Conservation (phyloP, 495 filamentous ascomycete genomes). For the Xanthoparmelia taractica region DNA sequence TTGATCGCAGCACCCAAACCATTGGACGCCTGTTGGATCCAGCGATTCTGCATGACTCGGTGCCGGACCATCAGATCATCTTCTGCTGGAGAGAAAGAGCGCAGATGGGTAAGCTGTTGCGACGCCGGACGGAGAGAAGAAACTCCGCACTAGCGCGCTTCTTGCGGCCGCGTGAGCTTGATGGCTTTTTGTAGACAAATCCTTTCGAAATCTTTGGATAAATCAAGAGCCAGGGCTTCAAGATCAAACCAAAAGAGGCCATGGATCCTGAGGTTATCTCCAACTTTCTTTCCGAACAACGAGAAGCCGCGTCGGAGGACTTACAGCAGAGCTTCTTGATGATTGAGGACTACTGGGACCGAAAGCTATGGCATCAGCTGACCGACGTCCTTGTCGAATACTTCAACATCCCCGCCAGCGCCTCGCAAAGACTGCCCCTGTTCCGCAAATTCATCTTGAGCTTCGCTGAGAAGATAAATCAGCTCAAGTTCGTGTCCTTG, state of each 20-base stretch:
- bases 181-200: background rate
- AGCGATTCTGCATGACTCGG: slow-evolving; percentile 43
- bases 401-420: slow-evolving; percentile 76
- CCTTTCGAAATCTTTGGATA: background rate
- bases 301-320: slow-evolving; percentile 73
- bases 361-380: slow-evolving; percentile 98
- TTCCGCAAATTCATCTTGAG: slow-evolving; percentile 92
- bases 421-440: slow-evolving; percentile 72
- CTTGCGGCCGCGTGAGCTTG: slow-evolving; percentile 7
- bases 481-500: slow-evolving; percentile 88
- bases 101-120: background rate
- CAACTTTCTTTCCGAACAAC: slow-evolving; percentile 84
- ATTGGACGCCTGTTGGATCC: slow-evolving; percentile 35
- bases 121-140: background rate
- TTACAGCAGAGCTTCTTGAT: slow-evolving; percentile 80
- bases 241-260: slow-evolving; percentile 11
- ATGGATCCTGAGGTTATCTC: slow-evolving; percentile 84
- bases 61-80: slow-evolving; percentile 7
- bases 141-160: slow-evolving; percentile 8
- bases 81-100: background rate
- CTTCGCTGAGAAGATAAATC: slow-evolving; percentile 97
- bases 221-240: background rate
- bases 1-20: slow-evolving; percentile 11
- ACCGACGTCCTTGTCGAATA: slow-evolving; percentile 82
- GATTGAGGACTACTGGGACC: slow-evolving; percentile 97